These are phyloP conservation scores for Psilocybe sp. DNA, from an alignment of 768 basidiomycete species.

Conservation along the genomic window DNA sequence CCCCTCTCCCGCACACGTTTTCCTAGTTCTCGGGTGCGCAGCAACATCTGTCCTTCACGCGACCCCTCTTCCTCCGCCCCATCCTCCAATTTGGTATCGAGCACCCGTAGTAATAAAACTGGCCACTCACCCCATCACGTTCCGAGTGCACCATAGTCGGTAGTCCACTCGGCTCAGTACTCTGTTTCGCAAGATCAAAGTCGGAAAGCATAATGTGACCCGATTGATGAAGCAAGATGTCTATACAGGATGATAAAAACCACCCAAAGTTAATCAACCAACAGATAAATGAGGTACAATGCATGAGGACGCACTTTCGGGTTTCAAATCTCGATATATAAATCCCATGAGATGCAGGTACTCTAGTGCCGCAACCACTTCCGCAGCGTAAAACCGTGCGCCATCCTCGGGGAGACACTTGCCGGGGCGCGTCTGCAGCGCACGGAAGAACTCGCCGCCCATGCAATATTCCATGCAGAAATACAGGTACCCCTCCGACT, in stretches of 20 bases:
- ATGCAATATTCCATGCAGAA: constrained; percentile 99
- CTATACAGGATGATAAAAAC: constrained; percentile 39
- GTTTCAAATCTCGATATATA: constrained; percentile 98
- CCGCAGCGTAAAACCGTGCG: constrained; percentile 96
- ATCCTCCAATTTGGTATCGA: too few relatives aligned
- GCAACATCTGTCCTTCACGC: too few relatives aligned
- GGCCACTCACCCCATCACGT: constrained; percentile 76
- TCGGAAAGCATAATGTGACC: constrained; percentile 99
- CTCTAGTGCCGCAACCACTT: constrained; percentile 96
- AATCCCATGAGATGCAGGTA: constrained; percentile 99
- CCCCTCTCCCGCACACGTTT: too few relatives aligned
- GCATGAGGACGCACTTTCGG: constrained; percentile 78
- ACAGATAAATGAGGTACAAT: constrained; percentile 9
- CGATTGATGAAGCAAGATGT: constrained; percentile 95
- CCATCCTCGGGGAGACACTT: constrained; percentile 96
- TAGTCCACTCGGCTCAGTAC: constrained; percentile 78
- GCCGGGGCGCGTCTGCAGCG: constrained; percentile 92
- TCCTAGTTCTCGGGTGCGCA: too few relatives aligned
- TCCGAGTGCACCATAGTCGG: constrained; percentile 88
- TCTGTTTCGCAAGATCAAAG: constrained; percentile 98
- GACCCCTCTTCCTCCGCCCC: too few relatives aligned
- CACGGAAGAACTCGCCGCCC: constrained; percentile 99
- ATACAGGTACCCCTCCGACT: constrained; percentile 96
- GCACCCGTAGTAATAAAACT: not conserved
- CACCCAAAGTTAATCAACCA: constrained; percentile 11